Base-by-base conservation (phyloP, 768 basidiomycete genomes). In the Rhodotorula kratochvilovae region DNA sequence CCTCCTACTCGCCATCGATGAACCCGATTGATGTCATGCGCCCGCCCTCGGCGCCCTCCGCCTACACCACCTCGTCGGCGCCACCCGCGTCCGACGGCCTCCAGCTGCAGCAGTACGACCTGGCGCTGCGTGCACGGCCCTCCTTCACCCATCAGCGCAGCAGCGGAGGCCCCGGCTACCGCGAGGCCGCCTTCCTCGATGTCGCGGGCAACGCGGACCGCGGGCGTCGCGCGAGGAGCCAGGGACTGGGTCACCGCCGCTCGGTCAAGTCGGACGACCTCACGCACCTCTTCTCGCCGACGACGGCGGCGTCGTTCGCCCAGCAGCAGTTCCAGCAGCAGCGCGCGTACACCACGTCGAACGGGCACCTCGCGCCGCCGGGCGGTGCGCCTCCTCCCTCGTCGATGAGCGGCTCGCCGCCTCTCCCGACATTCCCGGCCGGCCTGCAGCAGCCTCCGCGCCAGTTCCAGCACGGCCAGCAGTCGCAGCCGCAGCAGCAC, bases 261-360 rank as follows among this genome's bases (percentile, higher is more conserved):
- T 50, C 25, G 25, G 66, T 66, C 13, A 67, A 63, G 57, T 71
- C 70, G 43, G 70, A 71, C 61, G 70, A 71, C 36, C 60, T 71
- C 13, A 57, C 70, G 29, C 70, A 67, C 61, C 55, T 71, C 31
- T 50, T 71, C 29, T 56, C 64, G 25, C 43, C 64, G 35, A 13
- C 21, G 8, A 12, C 57, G 33, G 31, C 29, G 46, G 43, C 39
- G 12, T 39, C 60, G 33, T 45, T 56, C 54, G 45, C 53, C n/a
- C 68, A 50, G 31, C 61, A 61, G 45, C n/a, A 42, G 19, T 12
- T 31, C 31, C 25, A 42, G 16, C 29, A 31, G 61, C 17, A 21
- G 31, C 17, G 1, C 2, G 21, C 61, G 33, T 35, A 25, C 25
- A 2, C 27, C 13, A n/a, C 29, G 4, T 23, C 31, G 31, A 45